Conservation (phyloP, 2,329 filamentous ascomycete species). For the Teratosphaeria nubilosa region DNA sequence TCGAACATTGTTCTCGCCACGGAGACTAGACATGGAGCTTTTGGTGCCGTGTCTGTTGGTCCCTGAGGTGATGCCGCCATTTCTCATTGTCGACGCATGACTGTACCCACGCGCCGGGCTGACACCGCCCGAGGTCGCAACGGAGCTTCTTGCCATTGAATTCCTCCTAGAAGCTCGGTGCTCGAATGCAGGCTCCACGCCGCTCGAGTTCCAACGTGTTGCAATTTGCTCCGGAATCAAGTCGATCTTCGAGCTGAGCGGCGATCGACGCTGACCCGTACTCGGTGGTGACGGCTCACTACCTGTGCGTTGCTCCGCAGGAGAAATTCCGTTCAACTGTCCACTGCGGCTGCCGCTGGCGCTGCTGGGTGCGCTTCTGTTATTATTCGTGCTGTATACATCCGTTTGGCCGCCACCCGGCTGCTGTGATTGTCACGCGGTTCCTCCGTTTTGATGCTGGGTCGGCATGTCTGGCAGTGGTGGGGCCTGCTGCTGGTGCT, state of each 20-base stretch:
- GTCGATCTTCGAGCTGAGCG: not conserved
- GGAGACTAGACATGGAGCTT: slow-evolving; percentile 4
- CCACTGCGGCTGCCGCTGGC: slow-evolving; percentile 3
- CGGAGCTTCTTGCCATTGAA: slow-evolving; percentile 3
- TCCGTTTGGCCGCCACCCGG: slow-evolving; percentile 13
- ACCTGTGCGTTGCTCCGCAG: slow-evolving; percentile 2
- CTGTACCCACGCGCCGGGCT: slow-evolving; percentile 6
- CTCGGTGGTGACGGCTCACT: not conserved
- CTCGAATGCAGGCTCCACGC: slow-evolving; percentile 6
- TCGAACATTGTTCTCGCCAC: slow-evolving; percentile 1
- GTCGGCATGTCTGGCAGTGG: not conserved
- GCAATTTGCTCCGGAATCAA: slow-evolving; percentile 4
- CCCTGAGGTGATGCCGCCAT: not conserved
- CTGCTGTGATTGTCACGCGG: slow-evolving; percentile 19
- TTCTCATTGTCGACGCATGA: slow-evolving; percentile 5
- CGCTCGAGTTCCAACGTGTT: slow-evolving; percentile 7
- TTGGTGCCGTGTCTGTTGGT: slow-evolving; percentile 1
- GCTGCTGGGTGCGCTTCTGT: slow-evolving; percentile 1
- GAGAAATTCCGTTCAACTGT: not conserved
- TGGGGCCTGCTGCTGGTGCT: not conserved
- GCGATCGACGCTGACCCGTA: not conserved
- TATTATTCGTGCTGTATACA: not conserved
- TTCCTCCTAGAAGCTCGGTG: slow-evolving; percentile 1
- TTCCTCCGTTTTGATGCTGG: slow-evolving; percentile 5
- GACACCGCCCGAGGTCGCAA: slow-evolving; percentile 1